These are phyloP conservation scores for Penicillium aurantiogriseum DNA, from an alignment of 2,329 filamentous ascomycete genomes.

Conservation along the genomic window DNA sequence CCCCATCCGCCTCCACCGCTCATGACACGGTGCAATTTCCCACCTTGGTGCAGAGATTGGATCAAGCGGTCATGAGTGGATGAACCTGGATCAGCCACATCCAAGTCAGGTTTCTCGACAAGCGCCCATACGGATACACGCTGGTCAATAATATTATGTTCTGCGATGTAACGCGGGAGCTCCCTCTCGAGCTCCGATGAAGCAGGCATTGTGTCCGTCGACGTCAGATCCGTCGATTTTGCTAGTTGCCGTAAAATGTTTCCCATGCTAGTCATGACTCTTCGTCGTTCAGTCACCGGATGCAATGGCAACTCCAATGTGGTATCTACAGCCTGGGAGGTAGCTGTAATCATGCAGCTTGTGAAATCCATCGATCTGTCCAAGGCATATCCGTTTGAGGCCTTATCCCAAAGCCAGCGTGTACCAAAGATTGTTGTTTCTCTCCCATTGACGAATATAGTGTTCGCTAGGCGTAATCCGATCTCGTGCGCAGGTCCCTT, in stretches of 20 bases:
- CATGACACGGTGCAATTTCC: constrained; percentile 43
- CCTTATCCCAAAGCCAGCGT: constrained; percentile 32
- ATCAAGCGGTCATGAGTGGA: constrained; percentile 25
- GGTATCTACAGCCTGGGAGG: constrained; percentile 15
- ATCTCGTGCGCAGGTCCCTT: constrained; percentile 29
- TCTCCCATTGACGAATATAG: constrained; percentile 44
- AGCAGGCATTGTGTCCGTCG: constrained; percentile 37
- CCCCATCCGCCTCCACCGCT: constrained; percentile 47
- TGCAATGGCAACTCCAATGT: constrained; percentile 34
- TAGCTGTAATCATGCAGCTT: constrained; percentile 31
- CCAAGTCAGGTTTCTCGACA: constrained; percentile 31
- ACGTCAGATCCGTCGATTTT: constrained; percentile 30
- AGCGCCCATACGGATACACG: constrained; percentile 45
- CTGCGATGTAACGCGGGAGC: constrained; percentile 41
- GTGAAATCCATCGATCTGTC: constrained; percentile 32
- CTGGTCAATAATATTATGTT: constrained; percentile 38
- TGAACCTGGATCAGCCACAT: constrained; percentile 6
- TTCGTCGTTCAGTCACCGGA: constrained; percentile 38
- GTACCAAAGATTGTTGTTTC: constrained; percentile 41
- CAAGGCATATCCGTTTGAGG: constrained; percentile 23
- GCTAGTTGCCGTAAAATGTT: constrained; percentile 44
- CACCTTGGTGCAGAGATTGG: constrained; percentile 32
- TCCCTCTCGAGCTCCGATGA: constrained; percentile 44
- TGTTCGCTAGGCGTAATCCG: constrained; percentile 43
- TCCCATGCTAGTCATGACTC: constrained; percentile 43